Conservation (phyloP, 2,329 filamentous ascomycete species). For the Cladophialophora immunda region DNA sequence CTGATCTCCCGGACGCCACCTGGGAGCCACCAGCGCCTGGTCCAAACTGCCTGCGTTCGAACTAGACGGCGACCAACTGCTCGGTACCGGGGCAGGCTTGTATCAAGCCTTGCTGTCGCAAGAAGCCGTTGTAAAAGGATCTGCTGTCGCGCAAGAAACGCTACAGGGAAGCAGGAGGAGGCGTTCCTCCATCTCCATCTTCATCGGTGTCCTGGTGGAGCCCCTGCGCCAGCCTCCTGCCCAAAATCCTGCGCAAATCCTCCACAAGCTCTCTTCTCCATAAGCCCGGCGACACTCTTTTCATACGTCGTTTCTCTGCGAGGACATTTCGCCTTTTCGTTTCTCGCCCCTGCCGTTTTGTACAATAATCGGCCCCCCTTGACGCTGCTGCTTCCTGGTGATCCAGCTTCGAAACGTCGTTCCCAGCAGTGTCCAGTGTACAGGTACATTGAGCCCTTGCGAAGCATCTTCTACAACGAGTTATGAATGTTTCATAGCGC, state of each 20-base stretch:
- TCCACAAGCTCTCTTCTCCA: slow-evolving; percentile 1
- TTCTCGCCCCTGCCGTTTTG: neutral
- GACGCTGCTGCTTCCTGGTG: slow-evolving; percentile 1
- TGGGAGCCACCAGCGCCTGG: neutral
- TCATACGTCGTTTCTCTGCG: neutral
- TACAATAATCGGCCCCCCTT: neutral
- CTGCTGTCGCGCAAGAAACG: neutral
- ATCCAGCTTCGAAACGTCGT: neutral
- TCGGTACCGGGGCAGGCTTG: neutral
- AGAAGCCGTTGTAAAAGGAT: neutral
- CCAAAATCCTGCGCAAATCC: slow-evolving; percentile 1
- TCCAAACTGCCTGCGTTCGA: slow-evolving; percentile 1
- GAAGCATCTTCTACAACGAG: neutral
- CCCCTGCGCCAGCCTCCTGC: neutral
- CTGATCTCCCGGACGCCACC: slow-evolving; percentile 8
- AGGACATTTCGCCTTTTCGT: neutral
- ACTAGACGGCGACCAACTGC: neutral
- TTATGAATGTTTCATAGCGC: neutral
- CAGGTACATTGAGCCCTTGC: neutral
- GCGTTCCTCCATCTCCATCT: neutral
- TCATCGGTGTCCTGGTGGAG: too few relatives aligned
- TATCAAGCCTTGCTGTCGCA: neutral
- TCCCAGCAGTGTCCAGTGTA: slow-evolving; percentile 3
- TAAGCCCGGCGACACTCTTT: neutral
- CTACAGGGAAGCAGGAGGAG: neutral